Percentiles rank a stretch among this genome's conserved stretches.
Conservation (phyloP, 2,329 filamentous ascomycete species). For the Pseudodiploospora longispora region DNA sequence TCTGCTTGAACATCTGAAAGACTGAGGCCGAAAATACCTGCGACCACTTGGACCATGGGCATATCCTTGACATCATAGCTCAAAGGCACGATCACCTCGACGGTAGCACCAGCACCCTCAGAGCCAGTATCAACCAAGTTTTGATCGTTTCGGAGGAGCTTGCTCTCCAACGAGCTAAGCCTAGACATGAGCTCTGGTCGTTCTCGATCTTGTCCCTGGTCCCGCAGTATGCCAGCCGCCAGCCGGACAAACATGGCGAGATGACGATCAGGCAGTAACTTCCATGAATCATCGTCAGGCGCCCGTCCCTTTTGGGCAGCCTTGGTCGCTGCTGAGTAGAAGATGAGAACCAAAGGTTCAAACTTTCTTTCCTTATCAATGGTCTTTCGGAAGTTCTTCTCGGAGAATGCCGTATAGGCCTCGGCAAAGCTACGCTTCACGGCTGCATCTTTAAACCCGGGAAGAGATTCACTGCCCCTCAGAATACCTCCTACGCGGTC, state of each 20-base stretch:
- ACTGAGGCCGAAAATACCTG: conserved; percentile 74
- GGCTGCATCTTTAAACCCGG: conserved; percentile 81
- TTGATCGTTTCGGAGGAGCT: conserved; percentile 88
- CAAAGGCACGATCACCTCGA: conserved; percentile 75
- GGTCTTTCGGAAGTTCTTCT: conserved; percentile 76
- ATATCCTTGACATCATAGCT: conserved; percentile 96
- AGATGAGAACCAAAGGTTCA: conserved; percentile 89
- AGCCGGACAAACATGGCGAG: conserved; percentile 90
- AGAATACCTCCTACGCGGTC: conserved; percentile 77
- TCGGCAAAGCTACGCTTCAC: conserved; percentile 92
- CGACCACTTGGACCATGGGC: conserved; percentile 82
- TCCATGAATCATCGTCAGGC: conserved; percentile 80
- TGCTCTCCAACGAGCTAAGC: conserved; percentile 78
- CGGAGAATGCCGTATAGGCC: conserved; percentile 89
- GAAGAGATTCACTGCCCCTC: conserved; percentile 71
- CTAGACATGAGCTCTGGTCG: conserved; percentile 75
- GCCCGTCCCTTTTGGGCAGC: conserved; percentile 67
- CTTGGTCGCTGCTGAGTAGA: conserved; percentile 91
- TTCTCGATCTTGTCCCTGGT: conserved; percentile 78
- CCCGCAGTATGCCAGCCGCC: conserved; percentile 69
- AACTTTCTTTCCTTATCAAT: conserved; percentile 92
- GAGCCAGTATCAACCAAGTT: conserved; percentile 49
- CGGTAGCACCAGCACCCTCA: conserved; percentile 38
- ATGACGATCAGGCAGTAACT: conserved; percentile 85
- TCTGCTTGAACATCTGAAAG: conserved; percentile 77